Evolutionary conservation across 2,329 filamentous ascomycete species (phyloP).

Genomic region (Botrytis fabae): DNA sequence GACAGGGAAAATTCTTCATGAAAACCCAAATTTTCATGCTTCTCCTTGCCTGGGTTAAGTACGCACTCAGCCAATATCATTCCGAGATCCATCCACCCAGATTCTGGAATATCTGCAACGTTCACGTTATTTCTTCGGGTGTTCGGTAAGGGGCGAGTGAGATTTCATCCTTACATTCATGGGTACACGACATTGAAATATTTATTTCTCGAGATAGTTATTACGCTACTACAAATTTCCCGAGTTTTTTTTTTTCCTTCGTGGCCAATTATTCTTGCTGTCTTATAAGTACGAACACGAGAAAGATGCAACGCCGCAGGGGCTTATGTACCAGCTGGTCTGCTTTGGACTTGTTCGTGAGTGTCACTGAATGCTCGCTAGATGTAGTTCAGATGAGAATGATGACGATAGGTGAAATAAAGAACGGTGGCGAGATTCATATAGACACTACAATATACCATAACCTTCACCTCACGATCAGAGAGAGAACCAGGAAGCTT

Average conservation of each 20-base stretch:
- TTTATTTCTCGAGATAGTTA: background rate
- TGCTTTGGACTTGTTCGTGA: background rate
- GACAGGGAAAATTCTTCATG: constrained; percentile 7
- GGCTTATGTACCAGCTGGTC: background rate
- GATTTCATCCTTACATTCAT: background rate
- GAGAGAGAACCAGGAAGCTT: background rate
- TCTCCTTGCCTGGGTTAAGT: background rate
- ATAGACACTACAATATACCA: background rate
- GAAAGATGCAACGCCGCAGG: background rate
- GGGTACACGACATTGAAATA: background rate
- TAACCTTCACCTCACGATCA: background rate
- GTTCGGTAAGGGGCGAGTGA: background rate
- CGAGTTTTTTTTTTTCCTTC: background rate
- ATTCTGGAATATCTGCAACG: background rate
- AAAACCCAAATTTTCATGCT: background rate
- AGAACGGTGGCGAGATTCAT: no score
- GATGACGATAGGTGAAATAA: background rate
- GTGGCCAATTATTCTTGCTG: background rate
- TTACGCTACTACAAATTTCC: background rate
- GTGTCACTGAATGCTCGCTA: background rate
- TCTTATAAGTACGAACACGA: background rate
- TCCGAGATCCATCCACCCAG: background rate
- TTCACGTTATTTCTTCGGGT: background rate
- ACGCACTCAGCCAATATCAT: background rate
- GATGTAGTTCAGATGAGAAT: background rate